Base-by-base conservation (phyloP, 371 early-diverging fungal species). In the Pancytospora philotis region DNA sequence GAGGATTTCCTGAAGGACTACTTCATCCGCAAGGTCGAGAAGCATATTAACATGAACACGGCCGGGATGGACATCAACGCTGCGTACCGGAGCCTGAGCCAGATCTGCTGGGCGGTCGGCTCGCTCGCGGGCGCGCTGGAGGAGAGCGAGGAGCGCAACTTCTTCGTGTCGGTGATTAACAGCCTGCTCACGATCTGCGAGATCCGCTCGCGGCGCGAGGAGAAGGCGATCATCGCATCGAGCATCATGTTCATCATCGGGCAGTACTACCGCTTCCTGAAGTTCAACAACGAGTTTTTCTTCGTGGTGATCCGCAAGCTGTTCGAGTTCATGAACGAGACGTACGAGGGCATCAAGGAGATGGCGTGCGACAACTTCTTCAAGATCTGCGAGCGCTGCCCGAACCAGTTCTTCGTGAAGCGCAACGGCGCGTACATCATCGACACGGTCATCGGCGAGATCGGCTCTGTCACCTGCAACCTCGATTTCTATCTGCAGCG, bases 281-380 rank as follows among this genome's bases (percentile, higher is more conserved):
- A 91, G 77, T 89, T 92, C 1, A 95, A 97, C 76, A 92, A 93
- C 90, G 93, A 91, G 80, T 96, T 99, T 83, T 83, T 96, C 69
- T 94, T 92, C 85, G 93, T 96, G 0, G 96, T 97, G n/a, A 90
- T 94, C 66, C 93, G 92, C 85, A 99, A 99, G 79, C 82, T 96
- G 39, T 95, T 98, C 81, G 98, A 99, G 83, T 99, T 99, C 81
- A 99, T 99, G 97, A 92, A 94, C 75, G 98, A 98, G 81, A 82
- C 86, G 2, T 93, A 95, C 73, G 95, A 94, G 82, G 99, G 98
- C 83, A 94, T 98, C 22, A 93, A 93, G 79, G 99, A 99, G 80
- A 99, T 99, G 99, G 98, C 97, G 27, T 97, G 98, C 81, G 98
- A 99, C 80, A 95, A 96, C 1, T 95, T 97, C 79, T 90, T 92